Percentiles rank a stretch among this genome's conserved stretches.
These are phyloP conservation scores for Diaporthe helianthi DNA, from an alignment of 2,329 filamentous ascomycete species.

Conservation along the genomic window DNA sequence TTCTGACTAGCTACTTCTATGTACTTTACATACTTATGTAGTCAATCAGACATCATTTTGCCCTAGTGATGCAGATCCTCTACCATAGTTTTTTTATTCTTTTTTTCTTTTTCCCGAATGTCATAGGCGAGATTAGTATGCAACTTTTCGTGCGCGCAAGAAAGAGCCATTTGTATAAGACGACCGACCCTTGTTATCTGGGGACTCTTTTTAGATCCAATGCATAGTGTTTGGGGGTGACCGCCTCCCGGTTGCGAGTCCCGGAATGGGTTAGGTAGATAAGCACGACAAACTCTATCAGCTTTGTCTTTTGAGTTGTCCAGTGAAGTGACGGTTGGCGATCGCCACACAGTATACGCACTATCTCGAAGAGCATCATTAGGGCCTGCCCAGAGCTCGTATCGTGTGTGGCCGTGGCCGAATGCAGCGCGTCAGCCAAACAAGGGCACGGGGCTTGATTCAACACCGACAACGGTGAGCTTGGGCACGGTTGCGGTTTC, in stretches of 20 bases:
- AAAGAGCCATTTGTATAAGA: background rate
- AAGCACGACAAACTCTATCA: constrained; percentile 19
- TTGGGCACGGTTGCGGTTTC: constrained; percentile 24
- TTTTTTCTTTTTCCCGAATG: too few species aligned
- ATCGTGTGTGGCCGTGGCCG: constrained; percentile 19
- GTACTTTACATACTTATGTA: too few species aligned
- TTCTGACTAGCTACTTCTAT: too few species aligned
- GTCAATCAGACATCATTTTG: too few species aligned
- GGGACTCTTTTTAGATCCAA: background rate
- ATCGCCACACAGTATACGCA: constrained; percentile 14
- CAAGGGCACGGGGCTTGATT: constrained; percentile 14
- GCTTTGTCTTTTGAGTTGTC: background rate
- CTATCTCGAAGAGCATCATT: background rate
- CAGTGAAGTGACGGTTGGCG: too few species aligned
- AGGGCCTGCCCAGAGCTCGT: background rate
- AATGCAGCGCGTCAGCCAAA: constrained; percentile 21
- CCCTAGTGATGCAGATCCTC: background rate
- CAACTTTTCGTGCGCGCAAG: background rate
- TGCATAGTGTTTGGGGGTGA: background rate
- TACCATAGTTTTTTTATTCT: too few species aligned
- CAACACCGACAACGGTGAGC: constrained; percentile 26
- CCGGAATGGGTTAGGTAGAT: constrained; percentile 15
- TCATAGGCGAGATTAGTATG: background rate
- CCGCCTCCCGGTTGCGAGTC: background rate
- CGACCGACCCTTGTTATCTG: background rate